Evolutionary conservation across 2,329 filamentous ascomycete genomes (phyloP).

Genomic region (Lojkania enalia): DNA sequence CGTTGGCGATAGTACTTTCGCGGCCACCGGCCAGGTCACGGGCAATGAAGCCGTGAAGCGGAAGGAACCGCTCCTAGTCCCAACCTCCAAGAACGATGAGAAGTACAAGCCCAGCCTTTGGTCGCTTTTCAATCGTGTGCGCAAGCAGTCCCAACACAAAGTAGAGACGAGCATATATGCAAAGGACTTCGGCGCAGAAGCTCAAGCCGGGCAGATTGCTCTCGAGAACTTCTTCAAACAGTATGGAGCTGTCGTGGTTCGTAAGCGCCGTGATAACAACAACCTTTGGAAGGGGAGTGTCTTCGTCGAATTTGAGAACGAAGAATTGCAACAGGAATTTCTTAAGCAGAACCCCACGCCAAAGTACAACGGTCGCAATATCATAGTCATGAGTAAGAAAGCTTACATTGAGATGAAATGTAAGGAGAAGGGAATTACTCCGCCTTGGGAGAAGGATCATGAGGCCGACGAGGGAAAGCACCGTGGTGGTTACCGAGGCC

Average conservation of each 20-base stretch:
- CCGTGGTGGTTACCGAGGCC: conserved; percentile 31
- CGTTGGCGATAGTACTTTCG: conserved; percentile 70
- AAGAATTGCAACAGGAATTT: conserved; percentile 80
- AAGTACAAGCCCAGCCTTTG: conserved; percentile 22
- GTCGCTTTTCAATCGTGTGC: conserved; percentile 53
- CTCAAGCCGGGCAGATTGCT: conserved; percentile 84
- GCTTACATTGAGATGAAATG: conserved; percentile 68
- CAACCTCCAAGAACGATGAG: conserved; percentile 36
- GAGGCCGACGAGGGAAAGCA: conserved; percentile 25
- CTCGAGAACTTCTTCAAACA: conserved; percentile 89
- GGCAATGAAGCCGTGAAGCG: conserved; percentile 61
- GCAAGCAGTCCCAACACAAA: conserved; percentile 62
- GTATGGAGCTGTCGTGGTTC: conserved; percentile 78
- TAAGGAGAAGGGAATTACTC: conserved; percentile 50
- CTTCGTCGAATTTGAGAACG: conserved; percentile 86
- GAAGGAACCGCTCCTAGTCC: conserved; percentile 63
- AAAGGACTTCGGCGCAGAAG: conserved; percentile 90
- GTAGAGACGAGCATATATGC: conserved; percentile 79
- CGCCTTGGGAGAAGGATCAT: conserved; percentile 44
- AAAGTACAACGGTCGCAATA: conserved; percentile 77
- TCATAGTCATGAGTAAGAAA: conserved; percentile 85
- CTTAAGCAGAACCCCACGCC: conserved; percentile 78
- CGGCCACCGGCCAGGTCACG: conserved; percentile 20
- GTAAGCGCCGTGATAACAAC: conserved; percentile 73
- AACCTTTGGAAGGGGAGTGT: conserved; percentile 89